phyloP scores from a whole-genome alignment of 768 basidiomycete species.

The Coprinellus micaceus region DNA sequence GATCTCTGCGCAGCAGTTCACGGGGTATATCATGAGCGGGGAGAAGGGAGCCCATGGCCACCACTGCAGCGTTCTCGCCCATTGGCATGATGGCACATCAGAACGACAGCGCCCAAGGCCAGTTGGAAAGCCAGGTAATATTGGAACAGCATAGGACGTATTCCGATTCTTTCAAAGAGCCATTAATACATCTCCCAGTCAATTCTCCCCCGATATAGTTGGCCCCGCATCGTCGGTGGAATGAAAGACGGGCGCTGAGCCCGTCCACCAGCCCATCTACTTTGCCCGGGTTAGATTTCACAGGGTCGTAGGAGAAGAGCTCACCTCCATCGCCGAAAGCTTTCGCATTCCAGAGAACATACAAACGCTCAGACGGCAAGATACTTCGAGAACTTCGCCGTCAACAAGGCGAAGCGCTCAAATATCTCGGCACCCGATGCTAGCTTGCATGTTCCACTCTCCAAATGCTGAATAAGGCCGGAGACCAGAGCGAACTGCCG shows the following conservation, averaged over 20 bases:
- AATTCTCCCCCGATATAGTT: too few species aligned
- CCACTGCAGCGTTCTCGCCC: too few species aligned
- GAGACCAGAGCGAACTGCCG: conserved; percentile 48
- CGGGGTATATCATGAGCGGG: too few species aligned
- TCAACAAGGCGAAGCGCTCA: conserved; percentile 13
- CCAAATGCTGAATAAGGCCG: conserved; percentile 59
- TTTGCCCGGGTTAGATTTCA: neutral
- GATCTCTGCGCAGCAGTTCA: too few species aligned
- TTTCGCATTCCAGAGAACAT: neutral
- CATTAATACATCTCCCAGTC: neutral
- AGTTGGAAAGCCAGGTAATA: too few species aligned
- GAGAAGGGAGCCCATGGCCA: too few species aligned
- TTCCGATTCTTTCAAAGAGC: neutral
- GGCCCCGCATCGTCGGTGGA: neutral
- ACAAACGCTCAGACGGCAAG: conserved; percentile 5
- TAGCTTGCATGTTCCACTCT: conserved; percentile 59
- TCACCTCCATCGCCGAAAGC: neutral
- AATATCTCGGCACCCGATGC: conserved; percentile 40
- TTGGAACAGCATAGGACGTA: too few species aligned
- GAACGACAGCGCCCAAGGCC: too few species aligned
- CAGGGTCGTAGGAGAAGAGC: neutral
- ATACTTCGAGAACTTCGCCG: conserved; percentile 5
- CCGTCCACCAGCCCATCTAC: neutral
- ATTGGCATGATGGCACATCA: too few species aligned
- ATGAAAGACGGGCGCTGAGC: neutral